Evolutionary conservation across 2,329 filamentous ascomycete species (phyloP), one percentile per base, ranked within the genome.

Genomic region (Huntiella decipiens): DNA sequence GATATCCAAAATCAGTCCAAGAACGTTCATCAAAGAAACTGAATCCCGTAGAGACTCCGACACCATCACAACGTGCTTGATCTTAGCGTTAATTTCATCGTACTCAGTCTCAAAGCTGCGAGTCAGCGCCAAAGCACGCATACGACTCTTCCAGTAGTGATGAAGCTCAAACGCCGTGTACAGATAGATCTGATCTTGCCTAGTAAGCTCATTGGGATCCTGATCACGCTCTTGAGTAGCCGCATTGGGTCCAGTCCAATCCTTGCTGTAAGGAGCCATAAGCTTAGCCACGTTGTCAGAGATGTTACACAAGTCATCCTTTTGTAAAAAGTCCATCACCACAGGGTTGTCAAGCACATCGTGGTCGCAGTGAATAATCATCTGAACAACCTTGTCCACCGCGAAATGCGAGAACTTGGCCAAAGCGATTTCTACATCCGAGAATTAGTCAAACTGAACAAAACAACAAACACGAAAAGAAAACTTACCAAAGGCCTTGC

Each of bases 71-170:
- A 98, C 77, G 51, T 91, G 78, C 53, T 79, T 79, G 50, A 96
- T 74, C 64, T 91, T 93, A 37, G 72, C 68, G 8, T 81, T 85
- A 38, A 96, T 79, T 56, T 96, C 83, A 52, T 95, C 87, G 57
- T 96, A 98, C 54, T 98, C 91, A 4, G 65, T 51, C 61, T 96
- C 88, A 56, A 74, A 95, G 44, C 73, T 87, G 55, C 79, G 77
- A 4, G 86, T 95, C 53, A 96, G 66, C 2, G 79, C 72, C 53
- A 98, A 70, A 34, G 91, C 91, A 54, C 91, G 76, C 79, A 96
- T 96, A 60, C 91, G 79, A 51, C 84, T 85, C 70, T 94, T 95
- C 91, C 91, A 98, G 65, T 98, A 98, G 60, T 95, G 87, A 54
- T 93, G 86, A 52, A 96, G 67, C 60, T 98, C 91, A 56, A 82